phyloP scores from a whole-genome alignment of 257 asterid genomes.

The Nicotiana tomentosiformis region DNA sequence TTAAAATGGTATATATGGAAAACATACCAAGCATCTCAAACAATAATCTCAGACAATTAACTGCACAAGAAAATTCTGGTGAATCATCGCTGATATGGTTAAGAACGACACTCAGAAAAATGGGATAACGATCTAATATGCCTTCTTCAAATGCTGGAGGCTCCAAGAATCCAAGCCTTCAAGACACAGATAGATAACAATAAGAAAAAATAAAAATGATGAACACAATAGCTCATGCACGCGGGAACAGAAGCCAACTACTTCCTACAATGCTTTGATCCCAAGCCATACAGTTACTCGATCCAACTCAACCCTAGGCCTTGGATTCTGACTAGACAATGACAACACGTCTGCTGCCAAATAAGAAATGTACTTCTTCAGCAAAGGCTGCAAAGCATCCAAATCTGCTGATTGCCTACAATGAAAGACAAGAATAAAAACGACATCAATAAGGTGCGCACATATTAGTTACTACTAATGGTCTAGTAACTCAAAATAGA shows the following conservation, averaged over 20 bases:
- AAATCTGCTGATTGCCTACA: slow-evolving; percentile 66
- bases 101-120: slow-evolving; percentile 88
- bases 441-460: neutral
- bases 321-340: slow-evolving; percentile 37
- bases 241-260: slow-evolving; percentile 35
- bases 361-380: slow-evolving; percentile 64
- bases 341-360: slow-evolving; percentile 64
- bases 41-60: slow-evolving; percentile 80
- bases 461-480: neutral
- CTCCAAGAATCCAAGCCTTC: slow-evolving; percentile 92
- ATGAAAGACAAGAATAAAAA: neutral
- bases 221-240: slow-evolving; percentile 16
- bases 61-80: slow-evolving; percentile 81
- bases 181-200: slow-evolving; percentile 21
- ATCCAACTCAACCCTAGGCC: slow-evolving; percentile 91
- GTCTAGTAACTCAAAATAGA: neutral
- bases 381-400: slow-evolving; percentile 84
- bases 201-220: slow-evolving; percentile 14
- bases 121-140: slow-evolving; percentile 84
- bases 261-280: slow-evolving; percentile 93
- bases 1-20: slow-evolving; percentile 15
- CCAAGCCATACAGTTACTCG: slow-evolving; percentile 94
- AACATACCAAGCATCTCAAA: slow-evolving; percentile 93
- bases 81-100: slow-evolving; percentile 94
- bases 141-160: slow-evolving; percentile 99